Evolutionary conservation across 768 basidiomycete species (phyloP).

Genomic region (Xerocomus potaroensis): DNA sequence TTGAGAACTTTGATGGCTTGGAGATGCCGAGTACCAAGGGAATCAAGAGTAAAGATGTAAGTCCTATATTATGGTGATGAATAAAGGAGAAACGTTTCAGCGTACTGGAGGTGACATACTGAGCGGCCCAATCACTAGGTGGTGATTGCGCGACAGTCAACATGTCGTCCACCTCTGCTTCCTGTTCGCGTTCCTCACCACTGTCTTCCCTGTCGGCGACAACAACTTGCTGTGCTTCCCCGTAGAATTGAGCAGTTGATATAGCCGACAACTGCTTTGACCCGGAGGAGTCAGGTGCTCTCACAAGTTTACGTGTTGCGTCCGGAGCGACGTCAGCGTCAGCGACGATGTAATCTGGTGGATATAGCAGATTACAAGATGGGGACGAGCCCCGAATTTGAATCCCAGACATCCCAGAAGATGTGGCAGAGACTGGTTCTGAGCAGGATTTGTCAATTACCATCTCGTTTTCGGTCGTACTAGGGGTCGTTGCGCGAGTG

Average conservation of each 20-base stretch:
- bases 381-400: conserved; percentile 15
- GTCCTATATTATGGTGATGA: conserved; percentile 41
- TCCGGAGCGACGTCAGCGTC: conserved; percentile 6
- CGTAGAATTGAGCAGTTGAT: conserved; percentile 24
- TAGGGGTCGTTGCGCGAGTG: conserved; percentile 22
- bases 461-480: conserved; percentile 10
- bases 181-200: conserved; percentile 28
- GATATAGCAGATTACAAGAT: conserved; percentile 8
- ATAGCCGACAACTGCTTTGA: conserved; percentile 13
- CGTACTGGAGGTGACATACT: conserved; percentile 14
- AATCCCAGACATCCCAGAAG: conserved; percentile 4
- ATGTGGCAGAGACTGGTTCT: conserved; percentile 7
- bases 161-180: conserved; percentile 32
- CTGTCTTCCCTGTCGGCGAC: conserved; percentile 24
- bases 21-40: conserved; percentile 70
- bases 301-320: not conserved
- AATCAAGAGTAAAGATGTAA: conserved; percentile 87
- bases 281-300: not conserved
- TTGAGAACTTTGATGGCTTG: conserved; percentile 57
- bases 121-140: conserved; percentile 11
- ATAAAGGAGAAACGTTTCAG: not conserved
- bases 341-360: conserved; percentile 26
- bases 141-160: conserved; percentile 18
- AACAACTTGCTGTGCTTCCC: not conserved
- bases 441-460: conserved; percentile 17